Evolutionary conservation across 257 asterid genomes (phyloP), one percentile per base, ranked within the genome.

Genomic region (Dorcoceras hygrometricum): DNA sequence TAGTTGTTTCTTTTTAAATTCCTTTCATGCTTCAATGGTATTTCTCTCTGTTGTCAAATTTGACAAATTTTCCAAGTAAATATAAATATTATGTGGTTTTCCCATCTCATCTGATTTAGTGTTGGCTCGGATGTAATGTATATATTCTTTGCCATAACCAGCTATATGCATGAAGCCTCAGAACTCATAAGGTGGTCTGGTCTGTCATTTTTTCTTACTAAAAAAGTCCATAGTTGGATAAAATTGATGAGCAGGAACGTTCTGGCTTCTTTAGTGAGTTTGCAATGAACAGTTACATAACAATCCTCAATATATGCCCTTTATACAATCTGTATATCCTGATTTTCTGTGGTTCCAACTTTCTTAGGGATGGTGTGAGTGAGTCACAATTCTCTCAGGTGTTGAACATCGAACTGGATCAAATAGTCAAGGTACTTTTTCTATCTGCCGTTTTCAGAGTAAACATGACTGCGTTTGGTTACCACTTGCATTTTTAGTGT

Each of bases 301-400:
- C 68, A 23, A 26, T 23, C 32, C 66, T 65, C 36, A 39, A 22
- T 59, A 55, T 72, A 55, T 72, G 28, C 62, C 43, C 58, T 73
- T 70, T 23, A 63, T 57, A 7, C 71, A 28, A 23, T 34, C 23
- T 34, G n/a, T 77, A 43, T 58, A 59, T 5, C 67, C 70, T 61
- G 53, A 58, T 68, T 57, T 59, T 75, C 50, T 9, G 65, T 66
- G 65, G 57, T 57, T 65, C 28, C 53, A 65, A 71, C 39, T 61
- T 73, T 66, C 67, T 69, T 89, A 92, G 98, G 88, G 98, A 92
- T 75, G 98, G 98, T n/a, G 97, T 92, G 63, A 79, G 97, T 46
- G 97, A 89, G 71, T 86, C 97, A 59, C 98, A 92, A 74, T 92
- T 92, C 66, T 59, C 74, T 74, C 89, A 92, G 79, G 95, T 92